Evolutionary conservation across 2,329 filamentous ascomycete genomes (phyloP), one percentile per base, ranked within the genome.

Genomic region (Fusarium sp.): DNA sequence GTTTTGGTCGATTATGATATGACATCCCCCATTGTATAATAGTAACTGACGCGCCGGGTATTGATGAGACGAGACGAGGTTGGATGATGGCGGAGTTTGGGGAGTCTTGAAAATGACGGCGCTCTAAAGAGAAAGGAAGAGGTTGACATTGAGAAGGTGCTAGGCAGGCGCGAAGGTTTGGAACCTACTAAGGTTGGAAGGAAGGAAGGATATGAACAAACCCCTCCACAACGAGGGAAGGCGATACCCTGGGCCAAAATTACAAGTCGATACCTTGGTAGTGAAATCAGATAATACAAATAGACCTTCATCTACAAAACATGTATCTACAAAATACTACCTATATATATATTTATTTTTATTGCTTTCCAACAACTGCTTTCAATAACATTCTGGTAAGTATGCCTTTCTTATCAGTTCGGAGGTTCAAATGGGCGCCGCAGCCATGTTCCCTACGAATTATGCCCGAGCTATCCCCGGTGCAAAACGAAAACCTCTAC

Each of bases 211-310:
- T 35, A 48, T 67, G 60, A 60, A 72, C 58, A 71, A 69, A 67
- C 66, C 66, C 71, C 75, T 75, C 71, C 31, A 65, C 56, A 63
- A 68, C 55, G 72, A 75, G 74, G 76, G 74, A 68, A 75, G 75
- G 71, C 75, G 75, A 77, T 77, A 77, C 75, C 75, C 66, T 42
- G 59, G 65, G 58, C 57, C 72, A 74, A 74, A 68, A 74, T 62
- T 39, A 35, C 35, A 64, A 42, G 44, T 62, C 45, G 38, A 63
- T 48, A 55, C 48, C 36, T 57, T 44, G 42, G 55, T 54, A 57
- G 65, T 64, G 65, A 53, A 67, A 26, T 50, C 65, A 61, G 63
- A 58, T 57, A 74, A 69, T 69, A 72, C 44, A 55, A 55, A 50
- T 61, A 71, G 70, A 65, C 47, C 55, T 44, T 58, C 39, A 51